Percentiles rank a stretch among this genome's conserved stretches.
phyloP scores from a whole-genome alignment of 176 grass and related monocot genomes.

The Eragrostis nindensis region DNA sequence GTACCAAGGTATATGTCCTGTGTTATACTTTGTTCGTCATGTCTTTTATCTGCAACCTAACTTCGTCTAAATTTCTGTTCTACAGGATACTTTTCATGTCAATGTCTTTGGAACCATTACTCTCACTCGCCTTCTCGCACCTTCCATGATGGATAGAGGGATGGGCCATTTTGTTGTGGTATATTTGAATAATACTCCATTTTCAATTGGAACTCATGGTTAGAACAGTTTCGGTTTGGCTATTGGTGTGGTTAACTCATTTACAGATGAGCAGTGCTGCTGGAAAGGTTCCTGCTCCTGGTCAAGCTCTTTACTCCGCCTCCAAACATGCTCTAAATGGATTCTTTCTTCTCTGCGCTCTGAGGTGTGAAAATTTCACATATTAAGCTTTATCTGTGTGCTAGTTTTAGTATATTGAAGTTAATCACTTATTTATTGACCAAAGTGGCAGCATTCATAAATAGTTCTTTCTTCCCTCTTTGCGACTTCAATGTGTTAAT shows the following conservation, averaged over 20 bases:
- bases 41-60: slow-evolving; percentile 27
- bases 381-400: neutral
- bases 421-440: neutral
- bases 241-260: slow-evolving; percentile 38
- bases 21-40: slow-evolving; percentile 28
- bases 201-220: slow-evolving; percentile 14
- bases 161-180: slow-evolving; percentile 99
- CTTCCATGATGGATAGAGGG: slow-evolving; percentile 90
- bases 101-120: slow-evolving; percentile 89
- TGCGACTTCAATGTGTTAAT: neutral
- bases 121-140: slow-evolving; percentile 80
- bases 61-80: slow-evolving; percentile 22
- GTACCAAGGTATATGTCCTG: slow-evolving; percentile 60
- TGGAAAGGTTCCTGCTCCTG: slow-evolving; percentile 88
- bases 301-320: slow-evolving; percentile 84
- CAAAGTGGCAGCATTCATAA: neutral
- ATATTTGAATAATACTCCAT: slow-evolving; percentile 27
- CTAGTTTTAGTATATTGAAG: neutral
- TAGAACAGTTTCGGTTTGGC: neutral
- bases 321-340: slow-evolving; percentile 99
- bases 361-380: slow-evolving; percentile 55
- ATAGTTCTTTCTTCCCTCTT: neutral
- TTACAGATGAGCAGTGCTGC: slow-evolving; percentile 97
- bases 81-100: slow-evolving; percentile 67
- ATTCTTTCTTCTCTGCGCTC: slow-evolving; percentile 85